Base-by-base conservation (phyloP, 2,329 filamentous ascomycete species). In the Trichocomaceae sp. region DNA sequence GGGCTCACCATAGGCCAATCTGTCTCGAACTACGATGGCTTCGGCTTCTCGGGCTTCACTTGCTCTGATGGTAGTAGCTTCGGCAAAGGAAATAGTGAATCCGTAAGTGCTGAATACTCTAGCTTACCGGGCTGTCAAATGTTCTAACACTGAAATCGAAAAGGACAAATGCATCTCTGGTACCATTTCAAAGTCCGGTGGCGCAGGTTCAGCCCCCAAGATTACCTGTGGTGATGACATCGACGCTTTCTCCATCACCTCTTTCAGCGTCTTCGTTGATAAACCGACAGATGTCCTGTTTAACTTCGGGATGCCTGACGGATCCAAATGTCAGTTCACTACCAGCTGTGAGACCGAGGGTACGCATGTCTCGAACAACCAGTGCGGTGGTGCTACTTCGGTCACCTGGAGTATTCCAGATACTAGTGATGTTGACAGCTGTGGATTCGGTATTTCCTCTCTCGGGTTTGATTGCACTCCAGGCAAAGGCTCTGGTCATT, bases 371-470 rank as follows among this genome's bases (percentile, higher is more conserved):
- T 75, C 83, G 74, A 96, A 96, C 81, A 83, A 77, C 58, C 90
- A 96, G 79, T 97, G 92, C 70, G 92, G 90, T 82, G 91, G 91
- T 72, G 91, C 92, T 61, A 89, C 81, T 69, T 84, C 83, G 56
- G 90, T 96, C 58, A 84, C 82, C 53, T 84, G 96, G 69, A 75
- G 78, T 60, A 72, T 81, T 56, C 82, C 85, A 67, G 75, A 81
- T 59, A 70, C 79, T 52, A 72, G 69, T 59, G 78, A 79, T 66
- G 68, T 76, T 57, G 78, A 83, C 69, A 72, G 78, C 63, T 93
- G 88, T 77, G 79, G 80, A 63, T 79, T 95, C 64, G 83, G 84
- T 64, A 81, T 93, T 64, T 86, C 88, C 74, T 80, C 79, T 68
- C 83, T 95, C 64, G 79, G 77, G 62, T 95, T 92, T 73, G 82